Evolutionary conservation across 768 basidiomycete genomes (phyloP).

Genomic region (Podaxis sp.): DNA sequence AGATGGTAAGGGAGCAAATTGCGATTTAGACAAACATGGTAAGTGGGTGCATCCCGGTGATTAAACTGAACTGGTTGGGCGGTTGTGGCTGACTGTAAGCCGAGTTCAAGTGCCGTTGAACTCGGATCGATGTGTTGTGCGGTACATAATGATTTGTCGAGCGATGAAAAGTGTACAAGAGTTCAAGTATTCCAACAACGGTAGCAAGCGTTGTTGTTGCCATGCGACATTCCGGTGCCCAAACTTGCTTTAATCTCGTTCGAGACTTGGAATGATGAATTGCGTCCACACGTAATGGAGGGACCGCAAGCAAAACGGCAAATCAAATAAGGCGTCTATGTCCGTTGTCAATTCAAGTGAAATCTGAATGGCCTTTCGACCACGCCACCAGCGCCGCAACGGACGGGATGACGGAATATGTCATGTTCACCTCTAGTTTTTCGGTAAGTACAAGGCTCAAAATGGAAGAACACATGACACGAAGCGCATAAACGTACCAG

Average conservation of each 20-base stretch:
- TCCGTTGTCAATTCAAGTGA: background rate
- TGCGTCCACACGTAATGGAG: background rate
- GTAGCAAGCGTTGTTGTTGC: too few species aligned
- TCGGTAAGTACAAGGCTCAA: background rate
- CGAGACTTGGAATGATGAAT: too few species aligned
- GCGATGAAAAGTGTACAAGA: too few species aligned
- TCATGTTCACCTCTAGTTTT: background rate
- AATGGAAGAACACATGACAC: background rate
- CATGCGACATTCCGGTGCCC: too few species aligned
- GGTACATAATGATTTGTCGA: too few species aligned
- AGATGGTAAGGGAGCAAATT: background rate
- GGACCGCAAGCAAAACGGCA: background rate
- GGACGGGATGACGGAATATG: background rate
- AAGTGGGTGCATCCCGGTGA: background rate
- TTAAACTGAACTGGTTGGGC: background rate
- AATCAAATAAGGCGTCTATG: background rate
- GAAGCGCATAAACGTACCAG: slow-evolving; percentile 18
- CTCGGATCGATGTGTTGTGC: background rate
- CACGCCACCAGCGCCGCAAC: background rate
- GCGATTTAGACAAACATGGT: background rate
- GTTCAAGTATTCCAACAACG: too few species aligned
- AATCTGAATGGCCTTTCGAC: background rate
- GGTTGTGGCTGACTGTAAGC: background rate
- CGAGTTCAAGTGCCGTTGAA: background rate
- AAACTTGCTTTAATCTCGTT: too few species aligned